Base-by-base conservation (phyloP, 306 rosid genomes). In the Senna tora region DNA sequence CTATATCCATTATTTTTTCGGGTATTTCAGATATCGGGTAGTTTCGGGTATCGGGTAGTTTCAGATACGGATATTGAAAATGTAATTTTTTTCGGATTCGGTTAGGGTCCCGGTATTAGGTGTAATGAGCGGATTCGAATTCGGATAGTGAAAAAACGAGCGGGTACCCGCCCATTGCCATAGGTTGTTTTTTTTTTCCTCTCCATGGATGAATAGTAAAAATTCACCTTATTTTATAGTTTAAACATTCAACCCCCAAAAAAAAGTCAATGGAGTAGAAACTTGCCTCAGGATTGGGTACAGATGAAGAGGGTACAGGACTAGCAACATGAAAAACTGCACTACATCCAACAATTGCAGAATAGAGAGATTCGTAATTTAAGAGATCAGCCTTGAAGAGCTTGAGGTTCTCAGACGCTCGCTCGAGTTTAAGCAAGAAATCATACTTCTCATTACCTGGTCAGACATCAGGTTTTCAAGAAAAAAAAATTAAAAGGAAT, bases 311-410 rank as follows among this genome's bases (percentile, higher is more conserved):
- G 28, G 89, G 89, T 5, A 82, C 87, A 49, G 89, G 89, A 47
- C 85, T 5, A 50, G 89, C 89, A 71, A 82, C 85, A 63, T 85
- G 87, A 52, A 82, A 85, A 77, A 82, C 89, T 13, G 75, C 83
- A 66, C 30, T 17, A 66, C 85, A 85, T 16, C 89, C 85, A 60
- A 12, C 49, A 56, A 85, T 65, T 50, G 87, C 85, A 0, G 85
- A 67, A 64, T 7, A n/a, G n/a, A 85, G 34, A 38, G 84, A 79
- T n/a, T 74, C 69, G 0, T 77, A 82, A 34, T 38, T 36, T 45
- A 85, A 47, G 33, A 82, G 17, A 49, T 82, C 89, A 49, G 85
- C 87, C 30, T 82, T 71, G 54, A 79, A 79, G 47, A 82, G 75
- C 63, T 13, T 79, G 15, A 85, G 82, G 28, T 85, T 85, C 65